Percentiles rank a stretch among this genome's conserved stretches.
These are phyloP conservation scores for Ophiostoma populinum DNA, from an alignment of 2,329 filamentous ascomycete genomes.

Conservation along the genomic window DNA sequence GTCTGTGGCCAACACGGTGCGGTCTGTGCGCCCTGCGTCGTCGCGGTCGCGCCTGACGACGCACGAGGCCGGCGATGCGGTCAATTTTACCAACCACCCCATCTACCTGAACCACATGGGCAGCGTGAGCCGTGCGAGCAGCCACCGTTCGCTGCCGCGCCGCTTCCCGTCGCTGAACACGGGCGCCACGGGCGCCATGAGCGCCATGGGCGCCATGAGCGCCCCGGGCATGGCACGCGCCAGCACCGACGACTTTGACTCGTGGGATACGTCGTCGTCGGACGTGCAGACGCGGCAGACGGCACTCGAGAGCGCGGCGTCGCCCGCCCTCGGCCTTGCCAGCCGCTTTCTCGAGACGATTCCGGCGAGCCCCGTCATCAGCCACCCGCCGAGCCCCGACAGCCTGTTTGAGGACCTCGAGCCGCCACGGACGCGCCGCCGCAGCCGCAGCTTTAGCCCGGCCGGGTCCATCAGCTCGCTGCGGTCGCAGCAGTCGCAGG, in stretches of 20 bases:
- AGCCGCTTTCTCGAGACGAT: slow-evolving; percentile 51
- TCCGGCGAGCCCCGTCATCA: slow-evolving; percentile 45
- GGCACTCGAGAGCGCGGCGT: slow-evolving; percentile 31
- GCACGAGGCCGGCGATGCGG: too few relatives aligned
- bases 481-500: too few relatives aligned
- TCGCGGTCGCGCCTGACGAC: slow-evolving; percentile 30
- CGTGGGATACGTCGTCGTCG: slow-evolving; percentile 56
- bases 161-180: too few relatives aligned
- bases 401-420: slow-evolving; percentile 36
- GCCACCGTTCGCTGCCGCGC: slow-evolving; percentile 14
- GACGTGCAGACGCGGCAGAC: slow-evolving; percentile 43
- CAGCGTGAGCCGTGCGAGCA: slow-evolving; percentile 13
- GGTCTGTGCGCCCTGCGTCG: slow-evolving; percentile 29
- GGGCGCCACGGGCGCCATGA: too few relatives aligned
- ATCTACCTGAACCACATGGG: too few relatives aligned
- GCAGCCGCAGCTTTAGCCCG: slow-evolving; percentile 37
- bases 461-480: slow-evolving; percentile 15
- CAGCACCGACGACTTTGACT: slow-evolving; percentile 47
- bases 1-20: slow-evolving; percentile 27
- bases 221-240: too few relatives aligned
- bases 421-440: slow-evolving; percentile 23
- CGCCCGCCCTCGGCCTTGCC: slow-evolving; percentile 17
- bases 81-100: slow-evolving; percentile 36
- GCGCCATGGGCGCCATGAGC: slow-evolving; percentile 18
- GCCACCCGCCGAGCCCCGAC: slow-evolving; percentile 47